phyloP scores from a whole-genome alignment of 345 rosid species.

The Aquilaria malaccensis region DNA sequence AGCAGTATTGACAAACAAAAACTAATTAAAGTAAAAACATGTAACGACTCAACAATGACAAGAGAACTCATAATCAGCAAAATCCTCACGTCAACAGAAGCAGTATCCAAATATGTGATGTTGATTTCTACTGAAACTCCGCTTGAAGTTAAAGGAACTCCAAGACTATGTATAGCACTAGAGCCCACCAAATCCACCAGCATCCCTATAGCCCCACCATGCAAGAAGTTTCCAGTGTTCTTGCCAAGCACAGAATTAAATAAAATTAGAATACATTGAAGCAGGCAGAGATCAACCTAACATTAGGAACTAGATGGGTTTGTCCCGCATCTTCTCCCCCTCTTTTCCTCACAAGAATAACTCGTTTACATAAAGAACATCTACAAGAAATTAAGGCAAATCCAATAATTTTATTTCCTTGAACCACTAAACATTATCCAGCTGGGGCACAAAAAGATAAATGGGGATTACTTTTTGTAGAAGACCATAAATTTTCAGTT shows the following conservation, averaged over 20 bases:
- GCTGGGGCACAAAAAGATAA: no score
- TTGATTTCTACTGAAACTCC: constrained; percentile 91
- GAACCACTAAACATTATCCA: no score
- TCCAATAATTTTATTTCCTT: no score
- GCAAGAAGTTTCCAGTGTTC: constrained; percentile 88
- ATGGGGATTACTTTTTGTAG: no score
- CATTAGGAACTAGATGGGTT: no score
- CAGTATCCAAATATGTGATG: constrained; percentile 83
- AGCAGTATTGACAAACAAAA: neutral
- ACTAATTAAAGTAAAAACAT: no score
- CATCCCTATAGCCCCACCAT: constrained; percentile 92
- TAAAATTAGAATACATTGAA: constrained; percentile 3
- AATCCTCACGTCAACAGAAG: constrained; percentile 42
- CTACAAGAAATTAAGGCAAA: no score
- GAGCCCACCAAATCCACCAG: constrained; percentile 88
- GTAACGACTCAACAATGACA: neutral
- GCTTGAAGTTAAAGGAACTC: constrained; percentile 17
- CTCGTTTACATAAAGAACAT: no score
- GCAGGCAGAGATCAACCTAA: no score
- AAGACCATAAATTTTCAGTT: no score
- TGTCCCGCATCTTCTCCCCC: no score
- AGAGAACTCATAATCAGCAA: constrained; percentile 5
- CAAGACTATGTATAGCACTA: constrained; percentile 54
- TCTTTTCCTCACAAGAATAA: no score
- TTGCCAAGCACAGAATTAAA: constrained; percentile 16